Conservation (phyloP, 1,139 yeast genomes). For the Suhomyces taliae region DNA sequence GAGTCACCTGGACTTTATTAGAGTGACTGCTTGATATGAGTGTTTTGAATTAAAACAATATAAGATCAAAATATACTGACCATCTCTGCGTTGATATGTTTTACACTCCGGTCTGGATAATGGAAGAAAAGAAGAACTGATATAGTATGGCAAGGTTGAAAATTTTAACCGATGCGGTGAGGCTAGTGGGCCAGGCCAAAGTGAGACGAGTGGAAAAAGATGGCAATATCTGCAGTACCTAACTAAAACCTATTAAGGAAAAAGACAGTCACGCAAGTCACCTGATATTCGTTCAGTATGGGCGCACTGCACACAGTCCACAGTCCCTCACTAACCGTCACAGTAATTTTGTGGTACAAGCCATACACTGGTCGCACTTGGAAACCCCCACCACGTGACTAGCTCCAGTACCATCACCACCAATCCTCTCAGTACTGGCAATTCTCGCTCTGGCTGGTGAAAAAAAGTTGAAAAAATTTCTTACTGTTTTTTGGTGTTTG, state of each 20-base stretch:
- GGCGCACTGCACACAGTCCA: constrained; percentile 1
- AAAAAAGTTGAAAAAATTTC: constrained; percentile 14
- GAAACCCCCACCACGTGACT: constrained; percentile 4
- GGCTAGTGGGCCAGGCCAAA: too few species aligned
- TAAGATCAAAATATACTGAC: constrained; percentile 57
- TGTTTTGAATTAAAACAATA: not conserved
- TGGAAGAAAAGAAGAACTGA: constrained; percentile 8
- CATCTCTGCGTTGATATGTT: constrained; percentile 81
- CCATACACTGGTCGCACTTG: too few species aligned
- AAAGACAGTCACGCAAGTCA: constrained; percentile 13
- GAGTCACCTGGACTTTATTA: too few species aligned
- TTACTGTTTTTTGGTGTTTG: constrained; percentile 13
- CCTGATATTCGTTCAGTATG: not conserved
- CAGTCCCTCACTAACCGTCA: too few species aligned
- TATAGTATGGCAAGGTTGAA: constrained; percentile 3
- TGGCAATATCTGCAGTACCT: not conserved
- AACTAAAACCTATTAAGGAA: not conserved
- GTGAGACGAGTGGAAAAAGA: not conserved
- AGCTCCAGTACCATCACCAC: not conserved
- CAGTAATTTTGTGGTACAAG: too few species aligned
- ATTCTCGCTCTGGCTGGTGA: constrained; percentile 9
- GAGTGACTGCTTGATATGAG: too few species aligned
- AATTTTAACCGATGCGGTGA: constrained; percentile 4
- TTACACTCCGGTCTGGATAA: constrained; percentile 86
- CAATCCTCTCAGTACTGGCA: constrained; percentile 7